phyloP scores from a whole-genome alignment of 495 filamentous ascomycete genomes.

The Mycothermus thermophilus region DNA sequence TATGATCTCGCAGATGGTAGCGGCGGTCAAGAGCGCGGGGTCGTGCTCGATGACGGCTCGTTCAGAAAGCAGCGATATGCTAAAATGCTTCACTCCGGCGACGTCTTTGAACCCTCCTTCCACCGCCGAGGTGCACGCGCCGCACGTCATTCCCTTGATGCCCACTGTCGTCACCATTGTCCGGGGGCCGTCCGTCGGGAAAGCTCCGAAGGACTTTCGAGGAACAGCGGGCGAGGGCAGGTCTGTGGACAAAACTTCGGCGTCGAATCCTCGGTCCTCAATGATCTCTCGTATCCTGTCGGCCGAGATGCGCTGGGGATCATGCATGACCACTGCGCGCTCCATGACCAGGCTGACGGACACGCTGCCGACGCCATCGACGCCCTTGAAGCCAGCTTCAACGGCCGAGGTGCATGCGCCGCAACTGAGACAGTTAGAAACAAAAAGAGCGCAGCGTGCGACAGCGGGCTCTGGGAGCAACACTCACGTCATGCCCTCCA shows the following conservation, averaged over 20 bases:
- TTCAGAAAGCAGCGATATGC: conserved; percentile 84
- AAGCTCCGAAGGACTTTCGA: conserved; percentile 16
- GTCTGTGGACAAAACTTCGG: conserved; percentile 77
- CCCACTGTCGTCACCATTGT: conserved; percentile 63
- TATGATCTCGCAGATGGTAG: conserved; percentile 62
- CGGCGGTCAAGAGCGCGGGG: conserved; percentile 47
- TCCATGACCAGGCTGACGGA: conserved; percentile 89
- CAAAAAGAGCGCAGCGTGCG: too few species aligned
- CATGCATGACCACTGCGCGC: conserved; percentile 78
- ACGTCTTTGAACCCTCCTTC: conserved; percentile 69
- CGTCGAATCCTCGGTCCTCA: conserved; percentile 89
- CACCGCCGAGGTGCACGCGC: conserved; percentile 84
- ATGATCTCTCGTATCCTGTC: conserved; percentile 71
- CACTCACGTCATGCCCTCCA: conserved; percentile 75
- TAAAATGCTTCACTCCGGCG: conserved; percentile 70
- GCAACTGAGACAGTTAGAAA: conserved; percentile 24
- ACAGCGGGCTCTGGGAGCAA: not conserved
- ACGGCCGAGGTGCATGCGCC: conserved; percentile 81
- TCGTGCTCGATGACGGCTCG: conserved; percentile 84
- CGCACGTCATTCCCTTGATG: conserved; percentile 93
- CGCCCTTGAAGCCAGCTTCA: conserved; percentile 66
- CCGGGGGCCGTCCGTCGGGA: conserved; percentile 15
- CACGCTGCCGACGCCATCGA: conserved; percentile 67
- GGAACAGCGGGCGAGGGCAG: conserved; percentile 33
- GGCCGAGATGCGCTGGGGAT: conserved; percentile 58